phyloP scores from a whole-genome alignment of 441 rosid genomes.

The Eruca vesicaria region DNA sequence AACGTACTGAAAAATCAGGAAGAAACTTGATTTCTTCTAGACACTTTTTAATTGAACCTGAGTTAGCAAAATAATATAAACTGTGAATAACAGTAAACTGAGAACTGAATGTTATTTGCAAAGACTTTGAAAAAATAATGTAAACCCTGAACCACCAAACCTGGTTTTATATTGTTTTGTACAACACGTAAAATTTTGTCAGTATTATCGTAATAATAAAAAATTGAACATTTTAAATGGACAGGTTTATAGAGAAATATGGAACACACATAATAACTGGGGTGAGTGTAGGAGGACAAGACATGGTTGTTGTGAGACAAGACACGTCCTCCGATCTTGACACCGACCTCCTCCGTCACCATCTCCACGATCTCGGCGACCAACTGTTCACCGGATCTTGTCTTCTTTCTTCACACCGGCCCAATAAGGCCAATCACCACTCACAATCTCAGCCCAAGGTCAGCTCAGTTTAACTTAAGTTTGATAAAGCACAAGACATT shows the following conservation, averaged over 20 bases:
- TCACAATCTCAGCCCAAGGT: slow-evolving; percentile 50
- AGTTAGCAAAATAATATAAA: background rate
- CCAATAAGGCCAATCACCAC: slow-evolving; percentile 14
- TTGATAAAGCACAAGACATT: background rate
- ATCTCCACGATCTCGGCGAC: slow-evolving; percentile 76
- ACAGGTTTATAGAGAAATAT: slow-evolving; percentile 85
- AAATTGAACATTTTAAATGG: background rate
- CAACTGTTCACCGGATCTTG: slow-evolving; percentile 77
- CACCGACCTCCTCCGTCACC: slow-evolving; percentile 59
- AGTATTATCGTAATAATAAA: background rate
- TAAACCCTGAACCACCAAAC: background rate
- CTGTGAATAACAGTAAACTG: slow-evolving; percentile 2
- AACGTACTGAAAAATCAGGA: background rate
- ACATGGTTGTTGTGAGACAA: slow-evolving; percentile 72
- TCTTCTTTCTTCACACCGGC: slow-evolving; percentile 44
- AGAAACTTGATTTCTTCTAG: background rate
- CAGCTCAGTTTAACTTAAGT: background rate
- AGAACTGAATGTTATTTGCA: slow-evolving; percentile 16
- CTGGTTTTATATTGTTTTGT: background rate
- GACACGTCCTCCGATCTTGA: slow-evolving; percentile 53
- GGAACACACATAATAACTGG: slow-evolving; percentile 91
- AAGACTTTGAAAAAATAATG: slow-evolving; percentile 22
- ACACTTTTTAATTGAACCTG: background rate
- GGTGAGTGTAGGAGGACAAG: slow-evolving; percentile 76
- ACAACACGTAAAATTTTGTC: background rate